Conservation (phyloP, 768 basidiomycete genomes). For the Mycena capillaripes region DNA sequence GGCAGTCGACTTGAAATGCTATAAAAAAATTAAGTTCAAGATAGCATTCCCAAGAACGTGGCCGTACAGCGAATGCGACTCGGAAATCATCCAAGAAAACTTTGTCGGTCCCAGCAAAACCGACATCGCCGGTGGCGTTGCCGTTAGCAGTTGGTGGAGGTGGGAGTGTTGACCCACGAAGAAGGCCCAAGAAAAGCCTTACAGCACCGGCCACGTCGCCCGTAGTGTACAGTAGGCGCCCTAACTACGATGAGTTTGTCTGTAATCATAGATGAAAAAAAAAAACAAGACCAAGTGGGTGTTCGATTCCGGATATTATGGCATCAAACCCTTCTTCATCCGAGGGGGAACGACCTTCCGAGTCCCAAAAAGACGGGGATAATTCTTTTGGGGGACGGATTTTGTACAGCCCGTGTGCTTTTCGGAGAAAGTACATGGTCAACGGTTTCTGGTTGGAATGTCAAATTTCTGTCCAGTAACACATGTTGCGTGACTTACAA, state of each 20-base stretch:
- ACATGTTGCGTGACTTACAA: constrained; percentile 65
- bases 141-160: constrained; percentile 40
- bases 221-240: constrained; percentile 90
- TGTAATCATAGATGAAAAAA: constrained; percentile 4
- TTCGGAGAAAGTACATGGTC: constrained; percentile 85
- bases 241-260: constrained; percentile 53
- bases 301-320: constrained; percentile 81
- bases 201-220: constrained; percentile 87
- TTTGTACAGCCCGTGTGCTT: constrained; percentile 75
- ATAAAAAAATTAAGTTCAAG: constrained; percentile 17
- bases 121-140: constrained; percentile 35
- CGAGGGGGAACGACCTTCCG: constrained; percentile 65
- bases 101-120: constrained; percentile 65
- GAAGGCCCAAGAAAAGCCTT: constrained; percentile 79
- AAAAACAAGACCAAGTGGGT: constrained; percentile 72
- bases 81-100: constrained; percentile 90
- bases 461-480: constrained; percentile 1
- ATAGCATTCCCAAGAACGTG: neutral
- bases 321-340: constrained; percentile 67
- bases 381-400: constrained; percentile 66
- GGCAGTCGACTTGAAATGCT: constrained; percentile 83
- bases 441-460: constrained; percentile 75
- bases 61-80: constrained; percentile 83
- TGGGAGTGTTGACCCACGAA: constrained; percentile 61
- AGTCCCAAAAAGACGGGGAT: constrained; percentile 87